Conservation (phyloP, 108 stramenopile genomes). For the Aurantiochytrium sp. region DNA sequence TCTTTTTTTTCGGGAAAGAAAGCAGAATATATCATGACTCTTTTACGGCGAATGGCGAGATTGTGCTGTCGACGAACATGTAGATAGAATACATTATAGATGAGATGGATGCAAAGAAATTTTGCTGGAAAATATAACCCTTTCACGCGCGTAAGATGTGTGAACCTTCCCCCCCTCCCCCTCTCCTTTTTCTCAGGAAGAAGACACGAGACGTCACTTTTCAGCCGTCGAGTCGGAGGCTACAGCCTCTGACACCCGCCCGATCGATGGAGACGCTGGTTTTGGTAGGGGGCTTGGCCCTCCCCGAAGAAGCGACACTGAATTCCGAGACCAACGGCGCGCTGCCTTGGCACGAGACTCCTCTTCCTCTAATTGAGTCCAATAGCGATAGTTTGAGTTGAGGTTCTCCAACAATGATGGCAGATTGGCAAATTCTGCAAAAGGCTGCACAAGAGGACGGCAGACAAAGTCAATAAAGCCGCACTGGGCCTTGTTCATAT, state of each 20-base stretch:
- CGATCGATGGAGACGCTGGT: too few species aligned
- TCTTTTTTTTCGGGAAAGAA: not conserved
- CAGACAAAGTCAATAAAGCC: slow-evolving; percentile 74
- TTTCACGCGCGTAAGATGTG: too few species aligned
- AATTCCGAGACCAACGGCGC: not conserved
- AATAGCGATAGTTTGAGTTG: not conserved
- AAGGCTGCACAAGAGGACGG: slow-evolving; percentile 51
- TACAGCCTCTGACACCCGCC: not conserved
- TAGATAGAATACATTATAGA: too few species aligned
- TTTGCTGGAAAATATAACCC: too few species aligned
- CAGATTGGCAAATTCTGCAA: slow-evolving; percentile 29
- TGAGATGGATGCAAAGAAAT: too few species aligned
- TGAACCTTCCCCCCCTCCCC: too few species aligned
- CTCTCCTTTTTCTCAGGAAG: too few species aligned
- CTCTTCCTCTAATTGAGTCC: not conserved
- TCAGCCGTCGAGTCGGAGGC: too few species aligned
- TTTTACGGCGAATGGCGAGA: too few species aligned
- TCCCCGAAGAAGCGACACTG: not conserved
- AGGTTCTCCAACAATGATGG: not conserved
- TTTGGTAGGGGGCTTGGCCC: too few species aligned
- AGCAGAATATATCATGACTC: not conserved
- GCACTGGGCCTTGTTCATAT: slow-evolving; percentile 59
- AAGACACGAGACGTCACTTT: too few species aligned
- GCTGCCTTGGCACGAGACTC: not conserved
- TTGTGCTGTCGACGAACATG: too few species aligned